Base-by-base conservation (phyloP, 192 early-diverging fungal genomes). In the Coemansia sp. region DNA sequence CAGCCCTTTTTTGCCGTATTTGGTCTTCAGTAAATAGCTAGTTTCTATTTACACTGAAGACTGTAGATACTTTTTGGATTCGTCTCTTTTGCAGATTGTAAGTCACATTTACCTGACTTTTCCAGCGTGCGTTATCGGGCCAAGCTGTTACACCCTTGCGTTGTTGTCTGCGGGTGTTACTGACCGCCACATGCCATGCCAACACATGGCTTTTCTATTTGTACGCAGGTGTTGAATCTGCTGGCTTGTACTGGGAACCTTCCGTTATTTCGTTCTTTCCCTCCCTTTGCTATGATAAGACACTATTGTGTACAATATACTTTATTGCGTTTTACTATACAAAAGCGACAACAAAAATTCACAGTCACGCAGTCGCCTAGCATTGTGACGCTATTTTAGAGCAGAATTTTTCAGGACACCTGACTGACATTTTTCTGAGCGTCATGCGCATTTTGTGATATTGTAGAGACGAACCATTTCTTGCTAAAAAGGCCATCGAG, bases 381-480 rank as follows among this genome's bases (percentile, higher is more conserved):
- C 43, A 47, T n/a, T 47, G 43, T 47, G 43, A 17, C 43, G n/a
- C 43, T 17, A 14, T 12, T 17, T 4, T 47, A 17, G 43, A 12
- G 43, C 43, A 12, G 43, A 4, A 47, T 47, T 47, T 45, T 47
- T 47, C 0, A 47, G 43, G n/a, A 47, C 43, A 47, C 43, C 43
- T 47, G 12, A 47, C 43, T 47, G n/a, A 47, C 43, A 12, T 5
- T 17, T 17, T 10, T 12, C 10, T 3, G 15, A 17, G n/a, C 12
- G 3, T 17, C 0, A n/a, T 12, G 43, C 43, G 12, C n/a, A n/a
- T 17, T 17, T 47, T 65, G 60, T 6, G 9, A 21, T n/a, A 9
- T 7, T 73, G 60, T 76, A 76, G 74, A 66, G 74, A 70, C 74
- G 74, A 67, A 55, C 56, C 63, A 39, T 58, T 60, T 23, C 48